Evolutionary conservation across 306 rosid genomes (phyloP).

Genomic region (Pterocarpus macrocarpus): DNA sequence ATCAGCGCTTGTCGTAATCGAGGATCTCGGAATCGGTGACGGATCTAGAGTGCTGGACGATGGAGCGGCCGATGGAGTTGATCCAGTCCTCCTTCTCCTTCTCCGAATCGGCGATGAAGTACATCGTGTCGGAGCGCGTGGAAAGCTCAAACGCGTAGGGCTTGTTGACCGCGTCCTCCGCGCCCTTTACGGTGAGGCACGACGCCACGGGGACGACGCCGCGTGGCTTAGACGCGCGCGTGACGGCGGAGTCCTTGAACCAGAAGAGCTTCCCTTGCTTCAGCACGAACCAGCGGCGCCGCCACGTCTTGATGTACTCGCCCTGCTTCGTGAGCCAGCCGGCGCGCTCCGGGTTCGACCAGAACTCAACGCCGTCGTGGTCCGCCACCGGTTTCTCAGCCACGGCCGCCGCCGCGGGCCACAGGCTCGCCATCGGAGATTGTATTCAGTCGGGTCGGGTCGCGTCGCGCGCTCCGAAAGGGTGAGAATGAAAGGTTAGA

Average conservation of each 20-base stretch:
- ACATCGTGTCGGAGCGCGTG: slow-evolving; percentile 64
- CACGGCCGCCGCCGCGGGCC: slow-evolving; percentile 49
- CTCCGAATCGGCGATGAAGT: slow-evolving; percentile 71
- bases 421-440: slow-evolving; percentile 48
- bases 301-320: slow-evolving; percentile 49
- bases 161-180: slow-evolving; percentile 63
- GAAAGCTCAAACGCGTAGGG: slow-evolving; percentile 65
- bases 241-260: slow-evolving; percentile 55
- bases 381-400: slow-evolving; percentile 10
- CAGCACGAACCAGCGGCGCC: slow-evolving; percentile 55
- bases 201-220: slow-evolving; percentile 59
- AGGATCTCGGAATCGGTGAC: slow-evolving; percentile 74
- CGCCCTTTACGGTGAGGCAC: slow-evolving; percentile 67
- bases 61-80: slow-evolving; percentile 73
- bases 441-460: background rate
- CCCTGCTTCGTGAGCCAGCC: too few relatives aligned
- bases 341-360: slow-evolving; percentile 48
- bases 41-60: slow-evolving; percentile 76
- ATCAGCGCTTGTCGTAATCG: slow-evolving; percentile 70
- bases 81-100: slow-evolving; percentile 78
- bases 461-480: background rate
- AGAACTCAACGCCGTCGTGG: slow-evolving; percentile 49
- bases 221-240: slow-evolving; percentile 48
- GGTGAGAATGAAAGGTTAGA: background rate
- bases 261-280: slow-evolving; percentile 58